Evolutionary conservation across 768 basidiomycete species (phyloP).

Genomic region (Termitomyces sp.): DNA sequence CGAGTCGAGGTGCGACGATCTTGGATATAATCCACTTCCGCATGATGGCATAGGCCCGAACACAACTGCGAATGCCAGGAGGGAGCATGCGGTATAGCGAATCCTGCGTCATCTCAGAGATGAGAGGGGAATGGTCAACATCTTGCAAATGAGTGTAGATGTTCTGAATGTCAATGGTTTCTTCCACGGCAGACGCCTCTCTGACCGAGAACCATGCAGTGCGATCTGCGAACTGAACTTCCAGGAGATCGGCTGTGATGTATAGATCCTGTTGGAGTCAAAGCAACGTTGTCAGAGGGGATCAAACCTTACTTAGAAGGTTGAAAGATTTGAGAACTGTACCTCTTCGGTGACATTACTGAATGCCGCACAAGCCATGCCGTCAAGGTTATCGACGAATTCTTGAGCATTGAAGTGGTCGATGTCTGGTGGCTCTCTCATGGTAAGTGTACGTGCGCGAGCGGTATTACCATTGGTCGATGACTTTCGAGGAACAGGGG

Average conservation of each 20-base stretch:
- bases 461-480: constrained; percentile 17
- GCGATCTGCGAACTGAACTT: constrained; percentile 76
- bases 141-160: constrained; percentile 74
- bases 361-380: constrained; percentile 72
- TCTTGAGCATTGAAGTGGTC: constrained; percentile 64
- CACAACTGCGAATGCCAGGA: constrained; percentile 70
- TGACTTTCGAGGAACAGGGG: constrained; percentile 10
- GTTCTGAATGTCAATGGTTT: constrained; percentile 74
- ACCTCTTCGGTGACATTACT: constrained; percentile 80
- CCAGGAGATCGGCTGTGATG: constrained; percentile 71
- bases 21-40: constrained; percentile 78
- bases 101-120: constrained; percentile 69
- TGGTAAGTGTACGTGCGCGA: constrained; percentile 32
- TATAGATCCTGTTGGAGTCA: constrained; percentile 60
- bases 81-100: constrained; percentile 71
- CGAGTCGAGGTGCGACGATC: constrained; percentile 61
- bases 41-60: constrained; percentile 71
- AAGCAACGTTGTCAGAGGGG: background rate
- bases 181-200: constrained; percentile 52
- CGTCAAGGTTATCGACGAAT: constrained; percentile 75
- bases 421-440: constrained; percentile 55
- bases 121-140: constrained; percentile 67
- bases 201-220: constrained; percentile 72
- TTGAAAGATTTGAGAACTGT: constrained; percentile 13
- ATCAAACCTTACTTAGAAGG: constrained; percentile 1